Evolutionary conservation across 2,329 filamentous ascomycete genomes (phyloP).

Genomic region (Aspergillus sp.): DNA sequence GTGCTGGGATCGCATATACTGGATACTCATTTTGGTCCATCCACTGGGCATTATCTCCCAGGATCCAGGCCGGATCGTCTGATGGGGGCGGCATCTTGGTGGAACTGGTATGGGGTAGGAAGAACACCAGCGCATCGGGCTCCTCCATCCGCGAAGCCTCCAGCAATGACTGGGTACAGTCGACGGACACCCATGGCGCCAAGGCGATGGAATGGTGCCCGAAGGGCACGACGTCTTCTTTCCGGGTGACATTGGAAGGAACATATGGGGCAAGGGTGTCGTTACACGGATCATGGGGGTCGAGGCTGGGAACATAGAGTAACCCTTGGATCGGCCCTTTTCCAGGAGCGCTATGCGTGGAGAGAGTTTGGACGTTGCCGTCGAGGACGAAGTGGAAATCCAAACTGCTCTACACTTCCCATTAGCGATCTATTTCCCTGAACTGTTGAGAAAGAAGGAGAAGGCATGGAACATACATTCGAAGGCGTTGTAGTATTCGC

Average conservation of each 20-base stretch:
- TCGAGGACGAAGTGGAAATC: constrained; percentile 31
- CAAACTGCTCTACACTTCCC: constrained; percentile 19
- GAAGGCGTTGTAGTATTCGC: constrained; percentile 26
- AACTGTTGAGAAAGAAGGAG: neutral
- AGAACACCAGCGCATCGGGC: constrained; percentile 53
- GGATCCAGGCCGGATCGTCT: constrained; percentile 59
- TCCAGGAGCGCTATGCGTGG: constrained; percentile 54
- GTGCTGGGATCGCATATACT: constrained; percentile 70
- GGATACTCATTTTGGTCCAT: constrained; percentile 63
- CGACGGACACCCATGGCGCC: constrained; percentile 71
- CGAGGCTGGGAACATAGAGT: constrained; percentile 72
- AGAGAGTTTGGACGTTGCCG: constrained; percentile 65
- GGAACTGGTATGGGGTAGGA: constrained; percentile 32
- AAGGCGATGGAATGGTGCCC: constrained; percentile 71
- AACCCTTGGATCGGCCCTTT: constrained; percentile 65
- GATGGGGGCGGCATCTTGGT: constrained; percentile 54
- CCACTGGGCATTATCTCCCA: constrained; percentile 65
- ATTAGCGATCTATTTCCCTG: neutral
- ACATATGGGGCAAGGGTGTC: constrained; percentile 57
- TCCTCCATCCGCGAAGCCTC: constrained; percentile 52
- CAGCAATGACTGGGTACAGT: constrained; percentile 69
- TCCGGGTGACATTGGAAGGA: constrained; percentile 65
- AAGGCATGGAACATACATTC: constrained; percentile 23
- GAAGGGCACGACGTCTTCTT: constrained; percentile 54
- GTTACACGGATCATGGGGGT: constrained; percentile 52